These are phyloP conservation scores for Megacollybia platyphylla DNA, from an alignment of 1,284 basidiomycete species.

Conservation along the genomic window DNA sequence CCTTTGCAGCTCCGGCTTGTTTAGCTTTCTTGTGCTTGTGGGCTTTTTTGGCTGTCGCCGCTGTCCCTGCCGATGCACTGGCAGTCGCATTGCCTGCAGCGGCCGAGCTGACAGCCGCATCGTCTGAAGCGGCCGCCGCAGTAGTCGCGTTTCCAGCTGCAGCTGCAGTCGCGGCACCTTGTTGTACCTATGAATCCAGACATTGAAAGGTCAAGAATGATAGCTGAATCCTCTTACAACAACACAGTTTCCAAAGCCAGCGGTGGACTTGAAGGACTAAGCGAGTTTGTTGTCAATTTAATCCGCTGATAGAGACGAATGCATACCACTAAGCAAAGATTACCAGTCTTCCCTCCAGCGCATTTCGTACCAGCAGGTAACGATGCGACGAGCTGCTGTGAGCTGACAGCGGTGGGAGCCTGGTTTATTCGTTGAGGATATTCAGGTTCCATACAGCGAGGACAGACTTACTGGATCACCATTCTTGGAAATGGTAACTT, in stretches of 20 bases:
- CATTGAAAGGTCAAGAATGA: not conserved
- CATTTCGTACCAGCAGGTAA: slow-evolving; percentile 35
- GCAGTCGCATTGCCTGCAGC: not conserved
- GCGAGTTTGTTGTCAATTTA: not conserved
- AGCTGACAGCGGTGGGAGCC: slow-evolving; percentile 18
- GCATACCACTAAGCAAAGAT: slow-evolving; percentile 32
- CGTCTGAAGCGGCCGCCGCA: slow-evolving; percentile 1
- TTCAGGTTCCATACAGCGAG: not conserved
- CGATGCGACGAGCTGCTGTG: slow-evolving; percentile 24
- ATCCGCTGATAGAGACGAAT: not conserved
- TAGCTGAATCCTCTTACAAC: slow-evolving; percentile 14
- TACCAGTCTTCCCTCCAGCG: slow-evolving; percentile 19
- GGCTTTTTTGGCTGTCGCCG: no score
- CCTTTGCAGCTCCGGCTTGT: no score
- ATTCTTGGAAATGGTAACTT: slow-evolving; percentile 23
- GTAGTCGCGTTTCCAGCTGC: slow-evolving; percentile 3
- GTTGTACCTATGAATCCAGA: slow-evolving; percentile 10
- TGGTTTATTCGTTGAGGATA: slow-evolving; percentile 5
- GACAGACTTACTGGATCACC: slow-evolving; percentile 18
- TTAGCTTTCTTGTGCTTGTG: no score
- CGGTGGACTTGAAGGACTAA: slow-evolving; percentile 26
- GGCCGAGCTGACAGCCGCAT: slow-evolving; percentile 2
- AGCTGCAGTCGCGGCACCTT: slow-evolving; percentile 12
- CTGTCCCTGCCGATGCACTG: no score
- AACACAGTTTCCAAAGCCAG: slow-evolving; percentile 41